Evolutionary conservation across 805 yeast species (phyloP).

Genomic region (Soucietia sequanensis): DNA sequence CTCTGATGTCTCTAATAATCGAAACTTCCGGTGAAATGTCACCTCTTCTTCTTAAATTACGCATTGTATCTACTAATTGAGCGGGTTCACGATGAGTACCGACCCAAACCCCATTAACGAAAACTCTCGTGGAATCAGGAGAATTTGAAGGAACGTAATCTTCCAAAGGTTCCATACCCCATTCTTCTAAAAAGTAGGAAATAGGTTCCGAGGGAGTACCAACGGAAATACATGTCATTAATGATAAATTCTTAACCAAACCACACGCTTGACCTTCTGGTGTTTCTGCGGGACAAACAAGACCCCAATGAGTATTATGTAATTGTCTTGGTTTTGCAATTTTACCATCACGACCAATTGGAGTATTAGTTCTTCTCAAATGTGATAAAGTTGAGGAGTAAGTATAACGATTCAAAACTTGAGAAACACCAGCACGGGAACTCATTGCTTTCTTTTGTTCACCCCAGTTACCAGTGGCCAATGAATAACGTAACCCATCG

Average conservation of each 20-base stretch:
- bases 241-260: constrained; percentile 89
- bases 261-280: constrained; percentile 99
- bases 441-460: constrained; percentile 99
- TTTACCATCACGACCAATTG: constrained; percentile 99
- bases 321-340: constrained; percentile 98
- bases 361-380: constrained; percentile 98
- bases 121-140: constrained; percentile 89
- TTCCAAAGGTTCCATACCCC: constrained; percentile 99
- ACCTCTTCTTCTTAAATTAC: constrained; percentile 89
- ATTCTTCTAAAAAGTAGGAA: constrained; percentile 88
- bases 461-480: constrained; percentile 99
- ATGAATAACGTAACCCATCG: constrained; percentile 93
- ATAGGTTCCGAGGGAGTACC: constrained; percentile 98
- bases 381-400: constrained; percentile 98
- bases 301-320: constrained; percentile 99
- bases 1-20: constrained; percentile 94
- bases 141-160: constrained; percentile 92
- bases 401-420: constrained; percentile 95
- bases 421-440: constrained; percentile 98
- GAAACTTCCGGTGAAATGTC: constrained; percentile 96
- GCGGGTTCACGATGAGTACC: constrained; percentile 98
- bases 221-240: constrained; percentile 97
- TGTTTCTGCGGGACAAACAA: constrained; percentile 99
- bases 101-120: constrained; percentile 99
- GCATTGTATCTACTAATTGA: constrained; percentile 85